Base-by-base conservation (phyloP, 2,329 filamentous ascomycete genomes). In the Ophiostoma tasmaniense region DNA sequence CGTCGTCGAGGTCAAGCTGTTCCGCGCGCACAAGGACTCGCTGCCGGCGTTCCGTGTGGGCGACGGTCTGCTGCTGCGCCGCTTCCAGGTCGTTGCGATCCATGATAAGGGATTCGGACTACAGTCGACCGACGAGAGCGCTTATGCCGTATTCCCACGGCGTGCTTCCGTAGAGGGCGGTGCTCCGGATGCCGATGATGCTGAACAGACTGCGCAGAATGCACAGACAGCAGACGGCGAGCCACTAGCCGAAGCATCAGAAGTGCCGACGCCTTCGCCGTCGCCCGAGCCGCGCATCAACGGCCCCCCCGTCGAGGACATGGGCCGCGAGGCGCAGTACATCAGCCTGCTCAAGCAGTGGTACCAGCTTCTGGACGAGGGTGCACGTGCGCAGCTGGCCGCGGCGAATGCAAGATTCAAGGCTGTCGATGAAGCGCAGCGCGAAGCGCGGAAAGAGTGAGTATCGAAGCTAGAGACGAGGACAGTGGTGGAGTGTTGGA, bases 231-330 rank as follows among this genome's bases (percentile, higher is more conserved):
- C 22, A 25, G 50, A 22, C 4, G 22, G 7, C 7, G 42, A 55
- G 22, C 2, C n/a, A 25, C 22, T 11, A 11, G 50, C 10, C 42
- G 50, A 55, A 4, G 50, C n/a, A 55, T 7, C 22, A 10, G 50
- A 22, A 3, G 22, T 22, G 50, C 50, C 35, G 59, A 13, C 14
- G 25, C 14, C 52, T 30, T 50, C 55, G 22, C 59, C 35, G 14
- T 66, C 66, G n/a, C 67, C 64, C 3, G 35, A 37, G 61, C 78
- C 83, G 59, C 83, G 89, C 77, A 83, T 89, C 67, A 83, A 81
- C 71, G 87, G 86, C 0, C 84, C 85, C 67, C 86, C 86, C 0
- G 81, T 89, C 25, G 87, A 89, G 76, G 80, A 84, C 71, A 79
- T 79, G 35, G 78, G 80, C 17, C 78, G 76, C 35, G 87, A 88